These are phyloP conservation scores for Fusarium nygamai DNA, from an alignment of 2,329 filamentous ascomycete species.

Conservation along the genomic window DNA sequence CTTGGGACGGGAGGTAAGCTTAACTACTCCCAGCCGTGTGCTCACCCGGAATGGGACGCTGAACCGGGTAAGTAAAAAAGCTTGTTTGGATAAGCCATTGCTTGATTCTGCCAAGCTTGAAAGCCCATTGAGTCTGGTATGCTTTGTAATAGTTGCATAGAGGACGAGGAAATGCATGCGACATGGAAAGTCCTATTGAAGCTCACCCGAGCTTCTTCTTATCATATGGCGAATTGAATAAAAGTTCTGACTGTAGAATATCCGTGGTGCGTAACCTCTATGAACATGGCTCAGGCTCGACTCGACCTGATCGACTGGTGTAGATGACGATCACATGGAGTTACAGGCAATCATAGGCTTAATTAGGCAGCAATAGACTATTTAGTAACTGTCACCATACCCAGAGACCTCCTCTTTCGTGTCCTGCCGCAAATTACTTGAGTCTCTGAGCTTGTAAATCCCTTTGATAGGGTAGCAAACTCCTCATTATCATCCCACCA, in stretches of 20 bases:
- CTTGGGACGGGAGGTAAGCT: background rate
- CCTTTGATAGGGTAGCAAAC: background rate
- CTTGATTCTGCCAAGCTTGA: background rate
- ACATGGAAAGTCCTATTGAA: rapidly evolving
- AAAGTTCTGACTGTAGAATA: no score
- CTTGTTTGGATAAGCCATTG: background rate
- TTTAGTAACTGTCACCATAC: rapidly evolving
- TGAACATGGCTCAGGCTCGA: no score
- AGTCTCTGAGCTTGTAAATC: background rate
- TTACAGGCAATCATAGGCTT: background rate
- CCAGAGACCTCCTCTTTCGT: background rate
- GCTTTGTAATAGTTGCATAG: background rate
- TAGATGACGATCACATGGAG: no score
- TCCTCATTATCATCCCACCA: rapidly evolving
- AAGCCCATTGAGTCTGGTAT: rapidly evolving
- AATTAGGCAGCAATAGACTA: rapidly evolving
- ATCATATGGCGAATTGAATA: rapidly evolving
- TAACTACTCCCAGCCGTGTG: background rate
- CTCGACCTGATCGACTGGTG: no score
- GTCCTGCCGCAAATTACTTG: rapidly evolving
- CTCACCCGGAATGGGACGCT: background rate
- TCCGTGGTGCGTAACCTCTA: no score
- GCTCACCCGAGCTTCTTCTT: rapidly evolving
- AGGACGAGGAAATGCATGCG: rapidly evolving
- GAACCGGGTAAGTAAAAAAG: background rate